Conservation (phyloP, 2,329 filamentous ascomycete genomes). For the Dichotomopilus funicola region DNA sequence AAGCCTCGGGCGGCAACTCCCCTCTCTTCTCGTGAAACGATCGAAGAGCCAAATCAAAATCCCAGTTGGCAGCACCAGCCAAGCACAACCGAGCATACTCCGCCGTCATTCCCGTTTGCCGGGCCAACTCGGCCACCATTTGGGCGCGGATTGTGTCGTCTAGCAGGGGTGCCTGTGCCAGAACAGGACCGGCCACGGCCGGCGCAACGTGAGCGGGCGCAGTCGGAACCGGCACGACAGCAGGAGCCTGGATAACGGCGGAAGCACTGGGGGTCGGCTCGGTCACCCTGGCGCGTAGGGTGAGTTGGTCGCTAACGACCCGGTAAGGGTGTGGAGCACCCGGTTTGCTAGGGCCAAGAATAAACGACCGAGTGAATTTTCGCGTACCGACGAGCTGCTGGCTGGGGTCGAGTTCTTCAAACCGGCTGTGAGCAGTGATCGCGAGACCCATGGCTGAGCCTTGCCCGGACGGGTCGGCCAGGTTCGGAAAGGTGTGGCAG, state of each 20-base stretch:
- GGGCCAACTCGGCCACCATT: conserved; percentile 67
- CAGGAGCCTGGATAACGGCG: conserved; percentile 34
- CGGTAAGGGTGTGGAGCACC: conserved; percentile 46
- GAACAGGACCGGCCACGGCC: not conserved
- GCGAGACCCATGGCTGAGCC: conserved; percentile 63
- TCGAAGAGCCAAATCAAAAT: conserved; percentile 65
- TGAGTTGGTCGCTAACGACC: conserved; percentile 74
- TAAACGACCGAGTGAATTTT: conserved; percentile 75
- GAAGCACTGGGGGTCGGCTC: not conserved
- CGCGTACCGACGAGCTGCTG: conserved; percentile 56
- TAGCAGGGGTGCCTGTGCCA: not conserved
- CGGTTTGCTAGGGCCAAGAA: conserved; percentile 67
- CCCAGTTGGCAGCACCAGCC: conserved; percentile 64
- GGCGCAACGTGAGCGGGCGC: conserved; percentile 15
- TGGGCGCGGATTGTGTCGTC: conserved; percentile 45
- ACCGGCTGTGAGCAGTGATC: conserved; percentile 76
- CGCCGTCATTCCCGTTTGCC: conserved; percentile 72
- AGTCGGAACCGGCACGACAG: conserved; percentile 4
- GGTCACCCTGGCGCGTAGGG: conserved; percentile 57
- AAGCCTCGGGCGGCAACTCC: conserved; percentile 27
- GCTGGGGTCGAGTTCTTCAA: conserved; percentile 61
- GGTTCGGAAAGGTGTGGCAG: conserved; percentile 65
- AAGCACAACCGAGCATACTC: conserved; percentile 78
- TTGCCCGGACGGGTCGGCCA: conserved; percentile 62
- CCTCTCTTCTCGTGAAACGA: conserved; percentile 74